Evolutionary conservation across 768 basidiomycete genomes (phyloP).

Genomic region (Amanita pallidorosea): DNA sequence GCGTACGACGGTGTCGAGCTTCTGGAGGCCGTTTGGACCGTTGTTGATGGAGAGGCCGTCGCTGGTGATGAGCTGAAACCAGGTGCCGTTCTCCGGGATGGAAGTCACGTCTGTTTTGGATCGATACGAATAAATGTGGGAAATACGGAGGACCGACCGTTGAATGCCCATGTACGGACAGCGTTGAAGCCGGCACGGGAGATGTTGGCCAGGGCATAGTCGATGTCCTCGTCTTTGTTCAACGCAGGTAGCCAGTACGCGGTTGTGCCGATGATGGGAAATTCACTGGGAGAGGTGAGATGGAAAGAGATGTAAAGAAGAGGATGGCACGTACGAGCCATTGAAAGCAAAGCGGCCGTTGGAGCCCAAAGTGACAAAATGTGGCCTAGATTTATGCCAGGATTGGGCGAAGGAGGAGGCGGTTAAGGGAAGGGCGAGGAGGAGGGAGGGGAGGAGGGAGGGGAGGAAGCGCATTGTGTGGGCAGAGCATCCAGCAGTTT

Average conservation of each 20-base stretch:
- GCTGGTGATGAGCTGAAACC: conserved; percentile 51
- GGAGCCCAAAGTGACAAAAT: conserved; percentile 30
- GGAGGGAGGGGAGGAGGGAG: conserved; percentile 17
- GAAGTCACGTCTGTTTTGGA: conserved; percentile 32
- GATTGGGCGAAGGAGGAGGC: conserved; percentile 12
- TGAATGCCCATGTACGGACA: conserved; percentile 64
- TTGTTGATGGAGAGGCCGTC: conserved; percentile 45
- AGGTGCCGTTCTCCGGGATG: conserved; percentile 47
- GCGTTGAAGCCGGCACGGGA: conserved; percentile 44
- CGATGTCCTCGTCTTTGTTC: conserved; percentile 45
- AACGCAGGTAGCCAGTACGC: conserved; percentile 57
- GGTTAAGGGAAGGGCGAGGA: not conserved
- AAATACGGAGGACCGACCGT: conserved; percentile 27
- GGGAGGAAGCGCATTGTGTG: conserved; percentile 7
- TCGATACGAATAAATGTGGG: not conserved
- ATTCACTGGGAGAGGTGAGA: conserved; percentile 11
- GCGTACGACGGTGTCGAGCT: conserved; percentile 45
- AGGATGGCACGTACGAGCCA: conserved; percentile 29
- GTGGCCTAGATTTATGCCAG: conserved; percentile 13
- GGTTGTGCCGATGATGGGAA: conserved; percentile 37
- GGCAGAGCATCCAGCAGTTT: not conserved
- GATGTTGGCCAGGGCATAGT: conserved; percentile 46
- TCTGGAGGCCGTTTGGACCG: conserved; percentile 52
- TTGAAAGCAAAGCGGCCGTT: conserved; percentile 42
- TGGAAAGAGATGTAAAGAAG: not conserved